Evolutionary conservation across 768 basidiomycete genomes (phyloP).

Genomic region (Kwoniella heveanensis): DNA sequence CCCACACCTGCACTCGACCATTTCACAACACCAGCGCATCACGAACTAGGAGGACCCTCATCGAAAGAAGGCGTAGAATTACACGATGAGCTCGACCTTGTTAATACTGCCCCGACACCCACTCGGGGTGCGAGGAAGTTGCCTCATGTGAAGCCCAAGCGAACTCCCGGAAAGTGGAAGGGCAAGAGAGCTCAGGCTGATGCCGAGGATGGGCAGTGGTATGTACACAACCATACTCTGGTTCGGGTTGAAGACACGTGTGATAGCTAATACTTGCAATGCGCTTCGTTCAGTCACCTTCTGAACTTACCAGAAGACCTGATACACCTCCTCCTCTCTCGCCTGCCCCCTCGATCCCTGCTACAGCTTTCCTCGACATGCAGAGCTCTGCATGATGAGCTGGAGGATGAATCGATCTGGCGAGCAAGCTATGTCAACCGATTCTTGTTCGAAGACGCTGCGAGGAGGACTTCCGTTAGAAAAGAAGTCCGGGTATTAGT

Average conservation of each 20-base stretch:
- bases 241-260: background rate
- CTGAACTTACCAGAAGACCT: constrained; percentile 40
- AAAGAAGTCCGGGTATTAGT: constrained; percentile 35
- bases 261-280: background rate
- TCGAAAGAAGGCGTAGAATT: constrained; percentile 2
- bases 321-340: constrained; percentile 29
- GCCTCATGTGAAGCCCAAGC: constrained; percentile 12
- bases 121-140: constrained; percentile 1
- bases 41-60: background rate
- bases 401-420: constrained; percentile 49
- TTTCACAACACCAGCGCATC: background rate
- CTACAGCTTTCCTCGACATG: constrained; percentile 35
- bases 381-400: constrained; percentile 27
- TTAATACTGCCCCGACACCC: constrained; percentile 6
- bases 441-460: constrained; percentile 33
- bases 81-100: constrained; percentile 23
- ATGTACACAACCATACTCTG: background rate
- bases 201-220: constrained; percentile 21
- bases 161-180: constrained; percentile 18
- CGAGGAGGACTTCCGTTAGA: constrained; percentile 8
- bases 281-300: constrained; percentile 25
- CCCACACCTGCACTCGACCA: background rate
- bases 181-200: constrained; percentile 14
- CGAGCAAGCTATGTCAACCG: constrained; percentile 47
- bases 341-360: constrained; percentile 37